phyloP scores from a whole-genome alignment of 2,329 filamentous ascomycete species.

The Ascochyta pisi region DNA sequence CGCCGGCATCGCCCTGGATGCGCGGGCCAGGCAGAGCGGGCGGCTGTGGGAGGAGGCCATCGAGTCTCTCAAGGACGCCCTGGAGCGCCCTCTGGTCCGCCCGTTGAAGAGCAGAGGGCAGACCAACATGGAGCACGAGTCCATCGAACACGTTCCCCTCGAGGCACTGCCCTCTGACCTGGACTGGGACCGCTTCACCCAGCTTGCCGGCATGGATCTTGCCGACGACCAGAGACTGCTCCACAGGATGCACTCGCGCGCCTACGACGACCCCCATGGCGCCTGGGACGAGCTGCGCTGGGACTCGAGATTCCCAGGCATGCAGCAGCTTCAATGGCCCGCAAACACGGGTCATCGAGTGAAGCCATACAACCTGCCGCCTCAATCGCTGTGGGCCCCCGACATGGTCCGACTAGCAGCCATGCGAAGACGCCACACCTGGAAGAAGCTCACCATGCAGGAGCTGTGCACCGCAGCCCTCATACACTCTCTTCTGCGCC shows the following conservation, averaged over 20 bases:
- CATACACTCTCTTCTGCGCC: conserved; percentile 45
- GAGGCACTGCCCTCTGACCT: conserved; percentile 26
- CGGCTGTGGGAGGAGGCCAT: conserved; percentile 69
- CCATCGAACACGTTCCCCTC: conserved; percentile 11
- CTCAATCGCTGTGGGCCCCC: conserved; percentile 55
- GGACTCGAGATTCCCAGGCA: conserved; percentile 38
- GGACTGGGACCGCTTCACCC: conserved; percentile 31
- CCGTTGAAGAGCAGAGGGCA: background rate
- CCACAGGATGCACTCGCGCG: conserved; percentile 20
- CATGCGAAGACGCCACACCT: conserved; percentile 41
- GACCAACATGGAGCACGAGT: background rate
- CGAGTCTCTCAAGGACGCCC: conserved; percentile 48
- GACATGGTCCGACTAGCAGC: conserved; percentile 41
- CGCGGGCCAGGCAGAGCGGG: conserved; percentile 63
- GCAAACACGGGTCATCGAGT: conserved; percentile 50
- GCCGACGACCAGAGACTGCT: conserved; percentile 27
- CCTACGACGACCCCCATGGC: conserved; percentile 22
- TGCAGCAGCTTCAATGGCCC: conserved; percentile 43
- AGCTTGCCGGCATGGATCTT: conserved; percentile 35
- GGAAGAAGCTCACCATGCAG: conserved; percentile 53
- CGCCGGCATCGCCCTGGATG: conserved; percentile 69
- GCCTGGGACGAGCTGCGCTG: conserved; percentile 38
- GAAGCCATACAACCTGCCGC: conserved; percentile 46
- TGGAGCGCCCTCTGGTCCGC: conserved; percentile 42
- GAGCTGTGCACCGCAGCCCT: conserved; percentile 52